phyloP scores from a whole-genome alignment of 768 basidiomycete species.

The Kwoniella sp. region DNA sequence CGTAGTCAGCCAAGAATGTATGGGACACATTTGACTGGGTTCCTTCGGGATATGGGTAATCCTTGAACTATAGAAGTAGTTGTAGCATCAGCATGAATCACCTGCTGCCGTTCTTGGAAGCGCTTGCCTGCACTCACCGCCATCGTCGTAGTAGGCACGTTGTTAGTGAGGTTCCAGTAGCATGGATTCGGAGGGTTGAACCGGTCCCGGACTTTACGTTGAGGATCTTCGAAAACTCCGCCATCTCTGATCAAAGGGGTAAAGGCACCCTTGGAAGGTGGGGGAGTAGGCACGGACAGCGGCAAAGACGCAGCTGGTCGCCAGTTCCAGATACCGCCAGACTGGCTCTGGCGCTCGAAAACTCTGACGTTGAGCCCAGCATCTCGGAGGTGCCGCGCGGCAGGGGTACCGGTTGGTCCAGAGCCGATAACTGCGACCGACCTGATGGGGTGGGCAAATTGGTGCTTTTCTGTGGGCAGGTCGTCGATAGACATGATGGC shows the following conservation, averaged over 20 bases:
- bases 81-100: too few species aligned
- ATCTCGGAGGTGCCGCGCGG: slow-evolving; percentile 37
- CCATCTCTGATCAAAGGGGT: slow-evolving; percentile 10
- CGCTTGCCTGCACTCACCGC: slow-evolving; percentile 19
- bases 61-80: slow-evolving; percentile 28
- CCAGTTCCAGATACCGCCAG: slow-evolving; percentile 45
- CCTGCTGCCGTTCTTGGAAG: too few species aligned
- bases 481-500: slow-evolving; percentile 5
- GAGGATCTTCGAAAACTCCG: slow-evolving; percentile 7
- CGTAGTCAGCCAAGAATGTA: slow-evolving; percentile 56
- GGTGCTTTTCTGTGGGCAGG: background rate
- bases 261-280: slow-evolving; percentile 41
- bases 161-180: slow-evolving; percentile 38
- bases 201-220: slow-evolving; percentile 5
- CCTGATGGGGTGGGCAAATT: slow-evolving; percentile 30
- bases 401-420: slow-evolving; percentile 39
- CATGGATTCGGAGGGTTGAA: slow-evolving; percentile 43
- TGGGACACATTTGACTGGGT: slow-evolving; percentile 47
- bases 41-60: slow-evolving; percentile 37
- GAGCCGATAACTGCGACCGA: slow-evolving; percentile 44
- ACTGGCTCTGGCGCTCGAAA: slow-evolving; percentile 37
- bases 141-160: slow-evolving; percentile 42
- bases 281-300: slow-evolving; percentile 32
- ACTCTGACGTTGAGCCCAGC: slow-evolving; percentile 35
- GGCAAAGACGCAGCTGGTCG: slow-evolving; percentile 15